Conservation (phyloP, 768 basidiomycete species). For the Rhodocollybia butyracea region DNA sequence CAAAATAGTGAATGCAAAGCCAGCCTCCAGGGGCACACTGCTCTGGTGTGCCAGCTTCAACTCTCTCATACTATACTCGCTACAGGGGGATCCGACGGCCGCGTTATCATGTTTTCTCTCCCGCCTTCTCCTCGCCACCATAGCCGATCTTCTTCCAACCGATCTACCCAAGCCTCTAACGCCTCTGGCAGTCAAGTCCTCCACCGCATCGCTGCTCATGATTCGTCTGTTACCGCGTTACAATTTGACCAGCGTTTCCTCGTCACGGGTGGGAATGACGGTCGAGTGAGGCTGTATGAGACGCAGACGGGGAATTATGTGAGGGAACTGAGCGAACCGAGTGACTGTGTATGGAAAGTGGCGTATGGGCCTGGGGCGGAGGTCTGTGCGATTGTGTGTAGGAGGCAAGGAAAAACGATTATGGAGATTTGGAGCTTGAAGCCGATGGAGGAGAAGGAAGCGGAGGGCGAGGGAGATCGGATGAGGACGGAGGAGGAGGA, state of each 20-base stretch:
- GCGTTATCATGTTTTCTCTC: conserved; percentile 71
- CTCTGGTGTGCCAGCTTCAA: conserved; percentile 89
- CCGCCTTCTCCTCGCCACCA: conserved; percentile 5
- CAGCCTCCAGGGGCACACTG: conserved; percentile 86
- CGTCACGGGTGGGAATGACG: conserved; percentile 84
- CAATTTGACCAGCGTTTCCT: conserved; percentile 84
- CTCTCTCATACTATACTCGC: conserved; percentile 67
- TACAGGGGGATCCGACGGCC: conserved; percentile 87
- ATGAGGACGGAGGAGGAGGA: not conserved
- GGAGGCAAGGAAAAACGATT: conserved; percentile 75
- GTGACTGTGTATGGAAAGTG: conserved; percentile 88
- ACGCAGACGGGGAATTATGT: conserved; percentile 62
- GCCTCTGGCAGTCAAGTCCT: too few relatives aligned
- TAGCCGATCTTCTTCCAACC: not conserved
- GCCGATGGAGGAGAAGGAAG: conserved; percentile 30
- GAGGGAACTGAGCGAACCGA: conserved; percentile 72
- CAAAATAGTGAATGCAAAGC: conserved; percentile 82
- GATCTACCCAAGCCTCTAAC: conserved; percentile 27
- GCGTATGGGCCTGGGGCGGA: conserved; percentile 59
- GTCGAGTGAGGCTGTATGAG: conserved; percentile 74
- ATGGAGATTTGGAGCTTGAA: conserved; percentile 85
- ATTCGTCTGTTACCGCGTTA: conserved; percentile 80
- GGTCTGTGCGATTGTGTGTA: conserved; percentile 78
- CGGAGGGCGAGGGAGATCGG: not conserved
- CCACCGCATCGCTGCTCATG: conserved; percentile 83